Evolutionary conservation across 768 basidiomycete species (phyloP), one percentile per base, ranked within the genome.

Genomic region (Strobilomyces dryophilus): DNA sequence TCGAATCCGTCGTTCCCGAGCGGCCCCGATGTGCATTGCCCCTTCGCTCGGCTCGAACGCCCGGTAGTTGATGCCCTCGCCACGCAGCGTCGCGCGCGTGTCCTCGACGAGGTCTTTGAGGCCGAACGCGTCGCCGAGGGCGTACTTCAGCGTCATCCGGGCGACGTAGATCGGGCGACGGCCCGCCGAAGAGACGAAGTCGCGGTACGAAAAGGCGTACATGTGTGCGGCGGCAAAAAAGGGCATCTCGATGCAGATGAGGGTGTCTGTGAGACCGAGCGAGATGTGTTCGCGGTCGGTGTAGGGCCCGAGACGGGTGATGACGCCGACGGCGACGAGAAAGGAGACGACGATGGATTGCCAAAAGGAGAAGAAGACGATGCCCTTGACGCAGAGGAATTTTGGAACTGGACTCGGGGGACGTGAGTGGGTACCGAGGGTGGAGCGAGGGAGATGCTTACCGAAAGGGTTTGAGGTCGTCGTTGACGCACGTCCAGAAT

Each of bases 321-420:
- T 90, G 46, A 76, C 79, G 9, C 85, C 80, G 0, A 87, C 77
- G 2, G 92, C 88, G 44, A 95, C 95, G n/a, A 98, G 79, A 61
- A 90, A 80, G 29, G 93, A 94, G 46, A 99, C 81, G 43, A 64
- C 81, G 46, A 95, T 80, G 20, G 89, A 84, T 68, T 99, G 97
- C 97, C 97, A 99, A 74, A 99, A 99, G 2, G 91, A 94, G 71
- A 97, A 95, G 78, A 98, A 98, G 20, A 99, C 78, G 60, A 99
- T 93, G 42, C 95, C 95, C 67, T 99, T 99, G 60, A 99, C 94
- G 66, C 94, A 99, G 26, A 98, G 84, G 71, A 99, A 99, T 70
- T 99, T 99, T 3, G 97, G 93, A 60, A 95, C 82, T 0, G 93
- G 93, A 11, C 95, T 87, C 61, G 35, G 24, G 9, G 20, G 18